phyloP scores from a whole-genome alignment of 1,139 yeast species.

The Geotrichum restrictum region DNA sequence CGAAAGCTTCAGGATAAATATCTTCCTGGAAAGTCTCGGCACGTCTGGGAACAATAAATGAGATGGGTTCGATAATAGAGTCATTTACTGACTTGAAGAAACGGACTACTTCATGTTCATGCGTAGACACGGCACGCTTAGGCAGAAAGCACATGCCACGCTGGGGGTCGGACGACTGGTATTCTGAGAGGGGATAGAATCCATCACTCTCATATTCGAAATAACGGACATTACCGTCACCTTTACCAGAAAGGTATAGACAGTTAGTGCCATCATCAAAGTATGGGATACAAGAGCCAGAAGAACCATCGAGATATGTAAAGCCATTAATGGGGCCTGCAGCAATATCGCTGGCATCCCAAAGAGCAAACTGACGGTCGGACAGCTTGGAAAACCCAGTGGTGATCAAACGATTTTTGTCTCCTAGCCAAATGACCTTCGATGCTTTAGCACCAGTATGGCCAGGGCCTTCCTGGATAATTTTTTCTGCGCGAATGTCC shows the following conservation, averaged over 20 bases:
- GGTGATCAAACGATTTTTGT: slow-evolving; percentile 76
- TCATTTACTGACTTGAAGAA: slow-evolving; percentile 84
- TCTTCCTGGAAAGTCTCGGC: slow-evolving; percentile 90
- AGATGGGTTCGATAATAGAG: slow-evolving; percentile 76
- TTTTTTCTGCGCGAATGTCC: slow-evolving; percentile 74
- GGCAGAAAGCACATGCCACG: slow-evolving; percentile 93
- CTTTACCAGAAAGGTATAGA: slow-evolving; percentile 90
- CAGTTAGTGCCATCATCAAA: slow-evolving; percentile 78
- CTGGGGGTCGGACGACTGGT: slow-evolving; percentile 84
- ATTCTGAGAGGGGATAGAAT: slow-evolving; percentile 77
- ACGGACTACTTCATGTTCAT: slow-evolving; percentile 77
- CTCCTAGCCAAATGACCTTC: slow-evolving; percentile 86
- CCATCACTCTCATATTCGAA: slow-evolving; percentile 76
- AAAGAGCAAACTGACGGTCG: slow-evolving; percentile 90
- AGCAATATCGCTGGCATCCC: slow-evolving; percentile 74
- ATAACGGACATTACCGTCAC: slow-evolving; percentile 96
- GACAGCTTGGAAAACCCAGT: slow-evolving; percentile 94
- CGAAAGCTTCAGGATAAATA: slow-evolving; percentile 87
- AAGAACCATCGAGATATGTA: slow-evolving; percentile 76
- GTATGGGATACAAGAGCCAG: slow-evolving; percentile 90
- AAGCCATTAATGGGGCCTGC: slow-evolving; percentile 89
- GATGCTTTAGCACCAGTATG: slow-evolving; percentile 91
- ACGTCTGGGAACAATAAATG: slow-evolving; percentile 89
- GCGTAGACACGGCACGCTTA: slow-evolving; percentile 69
- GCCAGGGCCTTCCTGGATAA: slow-evolving; percentile 80